Percentiles rank a stretch among this genome's conserved stretches.
These are phyloP conservation scores for Pinguiococcus pyrenoidosus DNA, from an alignment of 108 stramenopile species.

Conservation along the genomic window DNA sequence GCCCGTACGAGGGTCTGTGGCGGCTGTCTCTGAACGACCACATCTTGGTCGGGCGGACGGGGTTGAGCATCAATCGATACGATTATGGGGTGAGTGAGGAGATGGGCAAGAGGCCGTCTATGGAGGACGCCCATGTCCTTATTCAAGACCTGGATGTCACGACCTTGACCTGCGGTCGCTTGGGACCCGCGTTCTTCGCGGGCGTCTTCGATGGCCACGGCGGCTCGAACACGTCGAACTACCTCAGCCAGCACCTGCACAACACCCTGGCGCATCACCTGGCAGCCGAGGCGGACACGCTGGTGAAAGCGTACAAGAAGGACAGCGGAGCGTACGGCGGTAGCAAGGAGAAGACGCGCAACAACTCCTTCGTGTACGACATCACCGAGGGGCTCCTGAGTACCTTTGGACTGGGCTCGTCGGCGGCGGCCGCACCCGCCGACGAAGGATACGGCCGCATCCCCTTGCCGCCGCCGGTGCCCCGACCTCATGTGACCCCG, in stretches of 20 bases:
- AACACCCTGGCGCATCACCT: slow-evolving; percentile 46
- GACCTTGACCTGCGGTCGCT: slow-evolving; percentile 1
- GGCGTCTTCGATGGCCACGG: slow-evolving; percentile 96
- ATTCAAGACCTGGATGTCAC: slow-evolving; percentile 17
- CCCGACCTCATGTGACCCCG: slow-evolving; percentile 62
- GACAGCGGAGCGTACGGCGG: too few species aligned
- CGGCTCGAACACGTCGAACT: slow-evolving; percentile 78
- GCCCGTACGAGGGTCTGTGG: slow-evolving; percentile 10
- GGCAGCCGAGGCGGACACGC: slow-evolving; percentile 6
- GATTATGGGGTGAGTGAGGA: slow-evolving; percentile 90
- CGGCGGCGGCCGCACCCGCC: too few species aligned
- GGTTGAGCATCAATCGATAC: slow-evolving; percentile 86
- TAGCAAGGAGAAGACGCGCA: too few species aligned
- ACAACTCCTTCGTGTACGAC: too few species aligned
- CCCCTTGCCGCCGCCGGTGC: too few species aligned
- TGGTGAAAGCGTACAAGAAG: too few species aligned
- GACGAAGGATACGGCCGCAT: too few species aligned
- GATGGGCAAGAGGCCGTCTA: slow-evolving; percentile 74
- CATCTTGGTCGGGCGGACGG: slow-evolving; percentile 92
- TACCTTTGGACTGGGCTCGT: too few species aligned
- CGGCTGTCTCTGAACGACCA: slow-evolving; percentile 36
- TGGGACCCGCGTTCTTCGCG: slow-evolving; percentile 56
- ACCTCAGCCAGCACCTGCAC: slow-evolving; percentile 59
- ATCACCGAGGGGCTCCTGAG: too few species aligned
- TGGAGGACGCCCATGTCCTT: slow-evolving; percentile 57